Evolutionary conservation across 768 basidiomycete species (phyloP).

Genomic region (Termitomyces sp.): DNA sequence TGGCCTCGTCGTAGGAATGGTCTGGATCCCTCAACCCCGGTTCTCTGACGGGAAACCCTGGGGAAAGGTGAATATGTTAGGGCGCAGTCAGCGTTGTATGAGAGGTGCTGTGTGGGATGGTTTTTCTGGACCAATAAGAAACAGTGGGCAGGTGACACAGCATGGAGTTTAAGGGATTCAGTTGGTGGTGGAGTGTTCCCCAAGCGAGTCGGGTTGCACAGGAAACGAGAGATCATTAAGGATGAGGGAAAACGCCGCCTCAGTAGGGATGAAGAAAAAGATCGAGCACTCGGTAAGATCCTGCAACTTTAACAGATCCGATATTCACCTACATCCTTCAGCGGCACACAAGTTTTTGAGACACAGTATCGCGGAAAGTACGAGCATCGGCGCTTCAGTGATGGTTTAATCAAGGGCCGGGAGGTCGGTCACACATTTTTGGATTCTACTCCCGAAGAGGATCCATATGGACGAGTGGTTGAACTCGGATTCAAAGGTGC

Average conservation of each 20-base stretch:
- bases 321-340: slow-evolving; percentile 15
- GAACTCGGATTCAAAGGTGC: slow-evolving; percentile 65
- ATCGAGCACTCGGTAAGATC: slow-evolving; percentile 28
- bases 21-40: slow-evolving; percentile 70
- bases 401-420: slow-evolving; percentile 71
- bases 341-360: slow-evolving; percentile 41
- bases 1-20: slow-evolving; percentile 74
- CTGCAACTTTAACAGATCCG: not conserved
- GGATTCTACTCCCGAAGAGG: slow-evolving; percentile 11
- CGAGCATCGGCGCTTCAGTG: slow-evolving; percentile 63
- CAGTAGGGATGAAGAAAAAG: slow-evolving; percentile 24
- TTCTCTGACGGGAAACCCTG: slow-evolving; percentile 37
- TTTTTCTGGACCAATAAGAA: slow-evolving; percentile 89
- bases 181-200: slow-evolving; percentile 63
- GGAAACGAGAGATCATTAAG: slow-evolving; percentile 18
- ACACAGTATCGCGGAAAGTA: slow-evolving; percentile 51
- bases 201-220: slow-evolving; percentile 38
- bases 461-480: slow-evolving; percentile 26
- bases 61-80: slow-evolving; percentile 46
- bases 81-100: slow-evolving; percentile 67
- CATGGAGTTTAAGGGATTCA: slow-evolving; percentile 73
- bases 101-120: slow-evolving; percentile 63
- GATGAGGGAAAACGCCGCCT: slow-evolving; percentile 16
- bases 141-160: slow-evolving; percentile 57
- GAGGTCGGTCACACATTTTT: slow-evolving; percentile 64